phyloP scores from a whole-genome alignment of 805 yeast species.

The Saccharomycopsis synnaedendra region DNA sequence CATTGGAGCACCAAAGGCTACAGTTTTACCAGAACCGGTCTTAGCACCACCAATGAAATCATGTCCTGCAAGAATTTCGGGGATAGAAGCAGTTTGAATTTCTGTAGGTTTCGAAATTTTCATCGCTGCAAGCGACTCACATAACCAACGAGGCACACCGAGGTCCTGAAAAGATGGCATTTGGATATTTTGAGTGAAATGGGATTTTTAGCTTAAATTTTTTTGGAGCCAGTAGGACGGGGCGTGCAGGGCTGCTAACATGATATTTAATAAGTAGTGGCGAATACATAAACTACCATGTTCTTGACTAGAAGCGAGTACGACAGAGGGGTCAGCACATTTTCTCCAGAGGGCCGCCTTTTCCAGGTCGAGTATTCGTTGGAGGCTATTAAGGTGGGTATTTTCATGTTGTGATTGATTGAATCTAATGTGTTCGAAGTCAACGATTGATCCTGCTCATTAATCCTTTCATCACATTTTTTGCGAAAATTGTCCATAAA shows the following conservation, averaged over 20 bases:
- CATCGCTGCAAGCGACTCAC: constrained; percentile 73
- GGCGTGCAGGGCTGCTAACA: too few species aligned
- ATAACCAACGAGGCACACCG: constrained; percentile 82
- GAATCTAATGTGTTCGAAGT: neutral
- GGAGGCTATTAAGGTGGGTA: constrained; percentile 79
- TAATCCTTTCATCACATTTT: neutral
- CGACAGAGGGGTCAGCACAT: constrained; percentile 97
- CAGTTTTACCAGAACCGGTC: constrained; percentile 96
- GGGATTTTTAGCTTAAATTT: neutral
- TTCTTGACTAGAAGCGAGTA: constrained; percentile 98
- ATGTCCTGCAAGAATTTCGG: constrained; percentile 67
- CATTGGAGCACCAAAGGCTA: constrained; percentile 98
- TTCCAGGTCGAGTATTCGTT: constrained; percentile 97
- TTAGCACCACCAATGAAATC: constrained; percentile 98
- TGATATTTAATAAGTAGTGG: neutral
- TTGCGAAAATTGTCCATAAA: too few species aligned
- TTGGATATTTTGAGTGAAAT: neutral
- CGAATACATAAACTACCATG: constrained; percentile 35
- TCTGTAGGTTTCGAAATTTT: constrained; percentile 73
- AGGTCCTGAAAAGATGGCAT: constrained; percentile 37
- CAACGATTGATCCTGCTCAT: neutral
- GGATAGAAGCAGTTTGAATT: constrained; percentile 84
- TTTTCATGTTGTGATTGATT: neutral
- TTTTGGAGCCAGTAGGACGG: too few species aligned
- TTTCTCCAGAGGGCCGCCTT: constrained; percentile 96